phyloP scores from a whole-genome alignment of 805 yeast species.

The Peterozyma xylosa region DNA sequence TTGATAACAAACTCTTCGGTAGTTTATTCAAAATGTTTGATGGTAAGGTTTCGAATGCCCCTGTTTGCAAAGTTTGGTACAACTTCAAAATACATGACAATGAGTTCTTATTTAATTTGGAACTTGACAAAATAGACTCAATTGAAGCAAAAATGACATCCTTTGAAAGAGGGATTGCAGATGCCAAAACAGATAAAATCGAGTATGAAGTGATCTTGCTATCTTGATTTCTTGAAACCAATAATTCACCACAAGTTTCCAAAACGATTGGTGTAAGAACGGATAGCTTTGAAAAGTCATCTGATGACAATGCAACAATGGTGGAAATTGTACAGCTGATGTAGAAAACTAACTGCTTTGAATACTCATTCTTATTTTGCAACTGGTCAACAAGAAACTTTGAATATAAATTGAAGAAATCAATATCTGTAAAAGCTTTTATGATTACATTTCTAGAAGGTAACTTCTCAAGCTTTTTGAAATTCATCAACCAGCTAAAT shows the following conservation, averaged over 20 bases:
- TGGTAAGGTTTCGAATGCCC: conserved; percentile 20
- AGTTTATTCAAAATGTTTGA: conserved; percentile 12
- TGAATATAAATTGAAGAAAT: conserved; percentile 60
- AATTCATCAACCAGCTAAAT: conserved; percentile 63
- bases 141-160: conserved; percentile 54
- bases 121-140: conserved; percentile 40
- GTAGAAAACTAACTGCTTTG: conserved; percentile 71
- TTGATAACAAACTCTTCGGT: conserved; percentile 12
- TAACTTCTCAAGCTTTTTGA: conserved; percentile 51
- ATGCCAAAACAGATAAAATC: conserved; percentile 65
- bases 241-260: conserved; percentile 49
- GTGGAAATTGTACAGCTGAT: conserved; percentile 64
- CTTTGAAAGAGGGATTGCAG: conserved; percentile 59
- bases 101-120: conserved; percentile 28
- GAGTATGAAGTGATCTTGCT: conserved; percentile 81
- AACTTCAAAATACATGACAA: conserved; percentile 39
- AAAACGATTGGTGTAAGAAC: conserved; percentile 48
- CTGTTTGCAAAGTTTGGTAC: conserved; percentile 36
- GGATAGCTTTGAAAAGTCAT: conserved; percentile 30
- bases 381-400: conserved; percentile 44
- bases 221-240: conserved; percentile 43
- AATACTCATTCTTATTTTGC: conserved; percentile 48
- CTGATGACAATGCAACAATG: conserved; percentile 52
- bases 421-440: conserved; percentile 66
- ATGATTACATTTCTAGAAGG: conserved; percentile 68